Base-by-base conservation (phyloP, 305 asterid species). In the Solanum hybrid region DNA sequence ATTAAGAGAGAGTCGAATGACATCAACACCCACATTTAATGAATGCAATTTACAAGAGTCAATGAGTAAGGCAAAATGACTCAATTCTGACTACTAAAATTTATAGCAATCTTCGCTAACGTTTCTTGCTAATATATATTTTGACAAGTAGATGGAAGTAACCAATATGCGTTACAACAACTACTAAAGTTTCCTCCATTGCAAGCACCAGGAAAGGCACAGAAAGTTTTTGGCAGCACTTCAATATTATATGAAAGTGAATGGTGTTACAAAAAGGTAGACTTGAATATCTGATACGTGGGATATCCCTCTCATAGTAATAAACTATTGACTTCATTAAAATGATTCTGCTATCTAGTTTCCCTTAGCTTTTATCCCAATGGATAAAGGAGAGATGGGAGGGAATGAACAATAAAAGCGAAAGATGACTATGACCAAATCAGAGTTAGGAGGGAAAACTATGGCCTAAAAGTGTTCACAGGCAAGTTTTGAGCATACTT, bases 401-500 rank as follows among this genome's bases (percentile, higher is more conserved):
- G 32, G 87, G 22, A 12, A 27, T 82, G 72, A 81, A 82, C 72
- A 42, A 82, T 42, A 82, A 42, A 82, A 80, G 31, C 32, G 31
- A 56, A 82, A 56, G 42, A 84, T 84, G 42, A 84, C 87, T 17
- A 11, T 51, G 87, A 84, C 42, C 75, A 84, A 22, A 84, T 84
- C 42, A 82, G 29, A 82, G 37, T 82, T 27, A 5, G 22, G 29
- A 45, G 37, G n/a, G 42, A 51, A 42, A 45, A 84, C 12, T 51
- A 84, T 51, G 75, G 19, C 29, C 75, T 17, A 84, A 73, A 51
- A 37, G 32, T 31, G 87, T 85, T 56, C 87, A 85, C 76, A 78
- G 86, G 75, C 29, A 34, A 78, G 90, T 60, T 35, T 35, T 78
- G 78, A 78, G 85, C 92, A 88, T 93, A 97, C 99, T 94, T 95